phyloP scores from a whole-genome alignment of 164 flowering plant species.

The Vitis labrusca region DNA sequence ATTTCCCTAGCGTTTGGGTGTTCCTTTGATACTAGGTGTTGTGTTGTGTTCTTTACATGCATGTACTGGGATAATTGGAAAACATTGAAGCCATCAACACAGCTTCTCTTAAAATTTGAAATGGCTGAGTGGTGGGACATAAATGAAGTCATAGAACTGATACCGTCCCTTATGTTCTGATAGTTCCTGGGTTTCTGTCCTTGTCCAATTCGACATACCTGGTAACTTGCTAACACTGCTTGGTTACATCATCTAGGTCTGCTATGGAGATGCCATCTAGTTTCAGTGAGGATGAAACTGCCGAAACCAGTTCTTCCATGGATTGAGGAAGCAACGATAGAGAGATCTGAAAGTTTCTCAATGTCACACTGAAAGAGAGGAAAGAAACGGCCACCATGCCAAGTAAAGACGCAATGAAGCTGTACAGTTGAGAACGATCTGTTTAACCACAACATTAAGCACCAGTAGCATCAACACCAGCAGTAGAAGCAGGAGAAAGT shows the following conservation, averaged over 20 bases:
- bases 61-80: too few species aligned
- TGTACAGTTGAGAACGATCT: neutral
- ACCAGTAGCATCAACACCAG: neutral
- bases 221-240: constrained; percentile 4
- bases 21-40: too few species aligned
- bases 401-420: neutral
- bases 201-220: neutral
- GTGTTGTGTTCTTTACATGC: too few species aligned
- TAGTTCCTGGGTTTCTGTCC: too few species aligned
- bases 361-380: neutral
- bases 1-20: too few species aligned
- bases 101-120: too few species aligned
- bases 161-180: too few species aligned
- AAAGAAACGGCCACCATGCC: neutral
- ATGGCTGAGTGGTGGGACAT: too few species aligned
- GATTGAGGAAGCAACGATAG: constrained; percentile 24
- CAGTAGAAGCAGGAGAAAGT: neutral
- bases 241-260: constrained; percentile 26
- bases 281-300: constrained; percentile 71
- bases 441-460: neutral
- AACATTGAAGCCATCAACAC: too few species aligned
- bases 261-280: constrained; percentile 51
- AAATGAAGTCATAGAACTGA: too few species aligned
- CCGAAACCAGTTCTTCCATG: constrained; percentile 55
- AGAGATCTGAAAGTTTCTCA: neutral